Base-by-base conservation (phyloP, 495 filamentous ascomycete species). In the Hypoxylon fragiforme region DNA sequence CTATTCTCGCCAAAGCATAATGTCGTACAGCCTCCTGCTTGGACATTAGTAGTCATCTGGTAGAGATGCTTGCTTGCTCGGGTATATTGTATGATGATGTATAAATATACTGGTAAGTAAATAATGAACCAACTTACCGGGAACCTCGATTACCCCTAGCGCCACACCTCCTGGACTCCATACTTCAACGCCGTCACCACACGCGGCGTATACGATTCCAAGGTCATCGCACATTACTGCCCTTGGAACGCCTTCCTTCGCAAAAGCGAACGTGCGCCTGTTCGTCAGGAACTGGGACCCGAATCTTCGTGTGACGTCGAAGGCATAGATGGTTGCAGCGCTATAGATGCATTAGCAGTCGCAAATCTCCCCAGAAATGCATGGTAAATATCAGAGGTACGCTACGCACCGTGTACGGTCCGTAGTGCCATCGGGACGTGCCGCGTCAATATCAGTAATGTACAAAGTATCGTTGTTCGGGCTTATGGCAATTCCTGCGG, bases 231-330 rank as follows among this genome's bases (percentile, higher is more conserved):
- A 78, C 38, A 67, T 67, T 39, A 82, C 71, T 3, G 54, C 60
- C 45, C 73, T 70, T 0, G 81, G 79, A 0, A 73, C 73, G 0
- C 78, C 75, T 0, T 40, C 50, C 35, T 75, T 70, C 1, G 71
- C 70, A 46, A 75, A 76, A 0, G 79, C 74, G 58, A 83, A 83
- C 0, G 82, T 56, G 0, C 78, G 73, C 13, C 71, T 71, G 44
- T 81, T 81, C 0, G 57, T 67, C 3, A 83, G 67, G 39, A 78
- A 77, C 0, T 70, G 69, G 13, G 54, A 45, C 9, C 40, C 54
- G 3, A 5, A 36, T 28, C 49, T 57, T 16, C 34, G 26, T 1
- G 54, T 15, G n/a, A 72, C 49, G 34, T 73, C 71, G 30, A 66
- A 70, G 3, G 69, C 69, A 37, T 72, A 73, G 28, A 71, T 66